Evolutionary conservation across 129 eudicot genomes (phyloP).

Genomic region (Flaveria sonorensis): DNA sequence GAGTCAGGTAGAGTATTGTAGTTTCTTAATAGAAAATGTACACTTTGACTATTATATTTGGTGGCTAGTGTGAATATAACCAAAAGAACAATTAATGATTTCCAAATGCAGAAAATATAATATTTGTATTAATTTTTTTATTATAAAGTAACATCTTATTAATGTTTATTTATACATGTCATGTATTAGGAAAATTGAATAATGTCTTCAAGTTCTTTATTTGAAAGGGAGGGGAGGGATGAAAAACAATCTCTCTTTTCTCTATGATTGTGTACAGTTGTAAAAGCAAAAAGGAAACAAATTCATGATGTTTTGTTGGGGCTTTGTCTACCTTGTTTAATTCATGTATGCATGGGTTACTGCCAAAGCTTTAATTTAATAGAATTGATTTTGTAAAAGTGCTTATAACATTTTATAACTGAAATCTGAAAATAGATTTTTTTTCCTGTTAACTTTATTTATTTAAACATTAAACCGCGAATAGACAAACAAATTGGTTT

Average conservation of each 20-base stretch:
- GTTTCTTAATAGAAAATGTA: background rate
- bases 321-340: constrained; percentile 30
- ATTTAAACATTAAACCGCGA: background rate
- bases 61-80: background rate
- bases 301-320: constrained; percentile 36
- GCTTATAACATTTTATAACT: background rate
- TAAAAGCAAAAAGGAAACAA: constrained; percentile 38
- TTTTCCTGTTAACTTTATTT: background rate
- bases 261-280: constrained; percentile 40
- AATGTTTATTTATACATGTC: background rate
- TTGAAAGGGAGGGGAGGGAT: constrained; percentile 32
- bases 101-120: background rate
- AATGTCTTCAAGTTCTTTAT: background rate
- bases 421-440: too few species aligned
- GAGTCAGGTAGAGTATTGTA: background rate
- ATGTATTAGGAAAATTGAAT: background rate
- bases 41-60: background rate
- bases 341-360: constrained; percentile 35
- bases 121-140: background rate
- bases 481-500: background rate
- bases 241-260: constrained; percentile 8
- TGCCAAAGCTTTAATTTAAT: constrained; percentile 19
- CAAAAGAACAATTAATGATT: background rate
- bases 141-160: background rate
- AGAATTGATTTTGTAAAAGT: constrained; percentile 12